These are phyloP conservation scores for Cercospora canescens DNA, from an alignment of 2,329 filamentous ascomycete genomes.

Conservation along the genomic window DNA sequence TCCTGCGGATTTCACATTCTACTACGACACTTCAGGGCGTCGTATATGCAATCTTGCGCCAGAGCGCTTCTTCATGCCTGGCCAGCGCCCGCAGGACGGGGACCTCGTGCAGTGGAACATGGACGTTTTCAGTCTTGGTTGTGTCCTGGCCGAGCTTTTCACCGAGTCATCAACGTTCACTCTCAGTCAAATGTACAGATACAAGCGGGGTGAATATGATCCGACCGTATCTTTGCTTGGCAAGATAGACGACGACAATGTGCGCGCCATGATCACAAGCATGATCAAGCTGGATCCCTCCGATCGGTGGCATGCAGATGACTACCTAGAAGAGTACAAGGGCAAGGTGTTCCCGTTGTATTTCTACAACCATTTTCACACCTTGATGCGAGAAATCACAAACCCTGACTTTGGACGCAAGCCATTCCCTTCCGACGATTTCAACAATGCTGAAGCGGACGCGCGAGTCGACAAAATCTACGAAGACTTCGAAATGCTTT, in stretches of 20 bases:
- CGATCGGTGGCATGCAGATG: constrained; percentile 86
- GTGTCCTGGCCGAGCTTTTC: constrained; percentile 94
- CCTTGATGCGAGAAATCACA: constrained; percentile 95
- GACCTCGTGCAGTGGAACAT: constrained; percentile 71
- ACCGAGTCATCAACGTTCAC: constrained; percentile 95
- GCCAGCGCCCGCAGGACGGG: constrained; percentile 55
- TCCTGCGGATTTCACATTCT: constrained; percentile 95
- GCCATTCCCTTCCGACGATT: constrained; percentile 65
- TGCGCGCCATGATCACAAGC: constrained; percentile 85
- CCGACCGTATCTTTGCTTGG: constrained; percentile 76
- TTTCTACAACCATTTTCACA: constrained; percentile 96
- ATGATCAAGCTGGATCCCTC: constrained; percentile 97
- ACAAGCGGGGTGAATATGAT: constrained; percentile 88
- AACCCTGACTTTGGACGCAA: constrained; percentile 80
- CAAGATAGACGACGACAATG: constrained; percentile 82
- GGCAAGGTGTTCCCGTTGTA: constrained; percentile 92
- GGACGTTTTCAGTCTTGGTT: constrained; percentile 97
- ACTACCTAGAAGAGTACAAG: constrained; percentile 91
- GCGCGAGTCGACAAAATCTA: constrained; percentile 92
- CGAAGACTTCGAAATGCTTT: constrained; percentile 96
- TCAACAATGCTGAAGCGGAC: constrained; percentile 82
- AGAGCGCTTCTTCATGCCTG: constrained; percentile 79
- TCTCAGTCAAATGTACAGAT: constrained; percentile 94
- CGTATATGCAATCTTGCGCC: constrained; percentile 94
- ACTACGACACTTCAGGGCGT: constrained; percentile 89